phyloP scores from a whole-genome alignment of 192 early-diverging fungal species.

The Mortierella alpina region DNA sequence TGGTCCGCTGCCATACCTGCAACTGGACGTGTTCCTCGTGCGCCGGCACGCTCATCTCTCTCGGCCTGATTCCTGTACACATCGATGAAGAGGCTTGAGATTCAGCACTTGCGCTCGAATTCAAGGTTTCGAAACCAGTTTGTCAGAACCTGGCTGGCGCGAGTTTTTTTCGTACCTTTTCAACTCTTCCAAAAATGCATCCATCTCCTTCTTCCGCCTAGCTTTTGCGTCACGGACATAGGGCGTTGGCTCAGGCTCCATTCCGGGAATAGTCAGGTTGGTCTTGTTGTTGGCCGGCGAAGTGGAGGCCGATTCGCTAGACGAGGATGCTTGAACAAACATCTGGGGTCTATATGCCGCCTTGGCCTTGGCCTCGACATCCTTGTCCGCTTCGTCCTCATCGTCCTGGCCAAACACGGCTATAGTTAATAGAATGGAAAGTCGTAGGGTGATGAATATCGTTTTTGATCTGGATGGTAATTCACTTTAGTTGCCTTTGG shows the following conservation, averaged over 20 bases:
- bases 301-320: constrained; percentile 1
- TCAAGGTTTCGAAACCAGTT: background rate
- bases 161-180: constrained; percentile 61
- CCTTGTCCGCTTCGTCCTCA: constrained; percentile 38
- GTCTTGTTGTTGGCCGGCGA: background rate
- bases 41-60: constrained; percentile 58
- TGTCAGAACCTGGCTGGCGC: background rate
- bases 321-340: constrained; percentile 24
- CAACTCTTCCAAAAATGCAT: constrained; percentile 86
- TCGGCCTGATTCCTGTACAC: constrained; percentile 65
- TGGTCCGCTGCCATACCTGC: constrained; percentile 15
- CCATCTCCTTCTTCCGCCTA: constrained; percentile 82
- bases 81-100: background rate
- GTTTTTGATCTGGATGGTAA: background rate
- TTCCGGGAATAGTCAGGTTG: constrained; percentile 41
- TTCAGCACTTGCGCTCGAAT: no score
- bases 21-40: constrained; percentile 52
- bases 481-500: no score
- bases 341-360: constrained; percentile 50
- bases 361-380: constrained; percentile 30
- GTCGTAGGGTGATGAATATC: background rate
- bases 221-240: constrained; percentile 57
- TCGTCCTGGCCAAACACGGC: constrained; percentile 60
- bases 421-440: constrained; percentile 7
- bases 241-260: constrained; percentile 45